Conservation (phyloP, 202 grass and related monocot species). For the Hordeum pubiflorum region DNA sequence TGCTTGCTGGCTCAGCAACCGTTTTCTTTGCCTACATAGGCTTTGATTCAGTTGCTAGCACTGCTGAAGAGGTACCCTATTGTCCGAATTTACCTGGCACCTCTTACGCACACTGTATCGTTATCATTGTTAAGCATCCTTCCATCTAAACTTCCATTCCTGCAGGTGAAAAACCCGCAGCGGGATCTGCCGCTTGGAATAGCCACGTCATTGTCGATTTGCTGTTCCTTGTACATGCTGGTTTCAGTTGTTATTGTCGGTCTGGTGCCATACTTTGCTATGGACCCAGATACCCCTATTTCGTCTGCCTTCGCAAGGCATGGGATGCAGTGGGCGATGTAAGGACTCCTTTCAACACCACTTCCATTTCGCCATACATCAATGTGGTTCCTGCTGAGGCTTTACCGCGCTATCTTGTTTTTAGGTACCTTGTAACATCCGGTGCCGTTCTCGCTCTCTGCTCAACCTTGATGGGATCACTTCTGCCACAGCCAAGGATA, state of each 20-base stretch:
- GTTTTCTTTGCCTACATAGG: constrained; percentile 97
- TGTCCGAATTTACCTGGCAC: background rate
- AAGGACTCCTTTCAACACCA: background rate
- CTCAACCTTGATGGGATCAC: constrained; percentile 88
- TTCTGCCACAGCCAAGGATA: constrained; percentile 97
- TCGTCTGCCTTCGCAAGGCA: constrained; percentile 81
- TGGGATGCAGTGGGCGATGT: constrained; percentile 91
- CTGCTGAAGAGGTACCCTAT: constrained; percentile 80
- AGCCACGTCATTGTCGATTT: constrained; percentile 65
- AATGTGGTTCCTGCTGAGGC: constrained; percentile 17
- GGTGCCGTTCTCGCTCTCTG: constrained; percentile 96
- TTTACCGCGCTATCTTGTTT: background rate
- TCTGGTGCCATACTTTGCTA: constrained; percentile 89
- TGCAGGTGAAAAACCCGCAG: constrained; percentile 92
- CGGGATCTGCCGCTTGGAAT: constrained; percentile 89
- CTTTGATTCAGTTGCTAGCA: constrained; percentile 95
- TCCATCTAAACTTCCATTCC: constrained; percentile 16
- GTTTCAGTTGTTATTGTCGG: constrained; percentile 91
- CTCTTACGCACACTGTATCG: background rate
- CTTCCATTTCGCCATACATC: background rate
- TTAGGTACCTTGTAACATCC: constrained; percentile 82
- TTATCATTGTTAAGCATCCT: background rate
- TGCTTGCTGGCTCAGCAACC: constrained; percentile 90
- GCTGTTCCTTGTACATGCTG: constrained; percentile 85
- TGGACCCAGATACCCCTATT: constrained; percentile 97